These are phyloP conservation scores for Clavispora fructus DNA, from an alignment of 805 yeast species.

Conservation along the genomic window DNA sequence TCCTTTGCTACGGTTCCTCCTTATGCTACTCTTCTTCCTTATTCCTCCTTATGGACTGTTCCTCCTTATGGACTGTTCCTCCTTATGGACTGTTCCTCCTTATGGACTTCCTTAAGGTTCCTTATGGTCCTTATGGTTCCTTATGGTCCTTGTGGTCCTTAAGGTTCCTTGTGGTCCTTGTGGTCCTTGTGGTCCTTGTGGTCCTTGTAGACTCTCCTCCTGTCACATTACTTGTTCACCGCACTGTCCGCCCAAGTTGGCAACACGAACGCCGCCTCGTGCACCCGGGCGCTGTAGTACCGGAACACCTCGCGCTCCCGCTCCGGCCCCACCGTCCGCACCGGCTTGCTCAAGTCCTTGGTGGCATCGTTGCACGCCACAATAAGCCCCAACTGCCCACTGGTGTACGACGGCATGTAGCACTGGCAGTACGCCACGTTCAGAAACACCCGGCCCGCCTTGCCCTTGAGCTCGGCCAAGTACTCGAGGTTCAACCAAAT, in stretches of 20 bases:
- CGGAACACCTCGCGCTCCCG: constrained; percentile 48
- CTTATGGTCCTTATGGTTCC: too few relatives aligned
- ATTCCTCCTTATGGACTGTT: too few relatives aligned
- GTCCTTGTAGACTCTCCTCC: too few relatives aligned
- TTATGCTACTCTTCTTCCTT: too few relatives aligned
- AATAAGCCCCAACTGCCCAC: constrained; percentile 80
- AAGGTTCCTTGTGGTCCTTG: too few relatives aligned
- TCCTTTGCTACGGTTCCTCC: too few relatives aligned
- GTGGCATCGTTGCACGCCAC: constrained; percentile 57
- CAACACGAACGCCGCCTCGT: constrained; percentile 66
- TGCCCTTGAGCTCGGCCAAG: constrained; percentile 41
- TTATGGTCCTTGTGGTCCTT: too few relatives aligned
- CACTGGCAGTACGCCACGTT: constrained; percentile 67
- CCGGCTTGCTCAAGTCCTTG: constrained; percentile 46
- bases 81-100: too few relatives aligned
- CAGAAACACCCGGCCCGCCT: constrained; percentile 52
- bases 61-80: too few relatives aligned
- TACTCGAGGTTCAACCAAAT: constrained; percentile 66
- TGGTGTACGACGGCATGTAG: constrained; percentile 82
- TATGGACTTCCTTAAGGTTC: too few relatives aligned
- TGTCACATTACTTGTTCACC: constrained; percentile 9
- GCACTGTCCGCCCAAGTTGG: constrained; percentile 70
- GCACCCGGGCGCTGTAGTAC: constrained; percentile 66
- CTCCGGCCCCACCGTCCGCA: constrained; percentile 36
- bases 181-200: too few relatives aligned